Evolutionary conservation across 768 basidiomycete species (phyloP), one percentile per base, ranked within the genome.

Genomic region (Boletus rufocinnamomeus): DNA sequence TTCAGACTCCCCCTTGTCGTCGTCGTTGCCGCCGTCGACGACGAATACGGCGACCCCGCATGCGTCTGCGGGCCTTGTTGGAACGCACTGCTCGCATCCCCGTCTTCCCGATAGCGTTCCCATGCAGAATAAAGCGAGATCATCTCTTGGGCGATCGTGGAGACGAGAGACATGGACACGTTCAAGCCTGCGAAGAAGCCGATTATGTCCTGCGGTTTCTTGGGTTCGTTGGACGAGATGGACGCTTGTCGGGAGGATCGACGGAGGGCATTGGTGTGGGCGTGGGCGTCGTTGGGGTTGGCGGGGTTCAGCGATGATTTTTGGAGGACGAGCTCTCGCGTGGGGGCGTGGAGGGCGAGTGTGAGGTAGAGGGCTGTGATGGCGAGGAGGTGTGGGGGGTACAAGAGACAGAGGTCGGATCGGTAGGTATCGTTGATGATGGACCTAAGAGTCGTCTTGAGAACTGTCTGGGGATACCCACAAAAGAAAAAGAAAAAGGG

Each of bases 371-470:
- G 84, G 0, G 93, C 90, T 0, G 95, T 88, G 67, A 98, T 84
- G 23, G 96, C 94, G 63, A 98, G 91, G 56, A 98, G 79, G 70
- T 98, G 94, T 0, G 97, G 97, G 0, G 97, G 95, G 69, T 98
- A 89, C 30, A 97, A 74, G n/a, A 99, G 85, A 69, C 93, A 94
- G 21, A 99, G 79, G 55, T 95, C 91, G 6, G 93, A 95, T 53
- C 95, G 86, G 69, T 94, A 98, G 0, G 91, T 94, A 72, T 98
- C 96, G 75, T 98, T 99, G 69, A 99, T 85, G 69, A 98, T 86
- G 70, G 94, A 95, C 92, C 95, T 97, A 61, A 19, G n/a, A 17
- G 16, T 30, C 34, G 1, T 2, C 19, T 19, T 38, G 16, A 44
- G 55, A 56, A 30, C 38, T 25, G 53, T 57, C 21, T 11, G 16